Base-by-base conservation (phyloP, 495 filamentous ascomycete species). In the Sphaerosporella brunnea region DNA sequence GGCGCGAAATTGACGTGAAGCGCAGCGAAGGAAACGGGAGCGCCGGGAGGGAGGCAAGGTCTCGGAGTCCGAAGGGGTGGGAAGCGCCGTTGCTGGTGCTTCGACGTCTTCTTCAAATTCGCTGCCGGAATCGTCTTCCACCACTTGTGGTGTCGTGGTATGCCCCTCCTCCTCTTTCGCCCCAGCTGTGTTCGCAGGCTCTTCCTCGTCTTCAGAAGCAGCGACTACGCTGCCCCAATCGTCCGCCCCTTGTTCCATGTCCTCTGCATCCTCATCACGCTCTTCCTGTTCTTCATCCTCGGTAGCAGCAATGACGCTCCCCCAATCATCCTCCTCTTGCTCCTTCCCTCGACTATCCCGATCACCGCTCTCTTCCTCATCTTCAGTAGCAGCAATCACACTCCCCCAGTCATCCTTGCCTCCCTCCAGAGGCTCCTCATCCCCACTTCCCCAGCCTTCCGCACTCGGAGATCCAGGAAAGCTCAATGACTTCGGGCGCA, bases 151-250 rank as follows among this genome's bases (percentile, higher is more conserved):
- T 16, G 18, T 15, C 21, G n/a, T 19, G 23, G 36, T 41, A 18
- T 46, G 38, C 25, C 26, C 36, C 8, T 7, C 13, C 20, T 38
- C 21, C 23, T 45, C 36, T 11, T 28, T 20, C 8, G 24, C 36
- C 18, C 28, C 47, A 8, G 16, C 16, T 37, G 7, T 18, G 7
- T 37, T 15, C 7, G 9, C 5, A 15, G 19, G 23, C 47, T 21
- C 34, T 35, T 2, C 36, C 21, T 39, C 47, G 13, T n/a, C 21
- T n/a, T 49, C 47, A 45, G 39, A 23, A 10, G 39, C 39, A 7
- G 39, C 39, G 18, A 5, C 39, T 5, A 43, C 39, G 20, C 39
- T 43, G 5, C 24, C 39, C 39, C 39, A 23, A 25, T 43, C 39
- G 16, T 43, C 39, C 18, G 5, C 39, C 5, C 7, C 39, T 21